phyloP scores from a whole-genome alignment of 2,329 filamentous ascomycete species.

The Fusarium miscanthi region DNA sequence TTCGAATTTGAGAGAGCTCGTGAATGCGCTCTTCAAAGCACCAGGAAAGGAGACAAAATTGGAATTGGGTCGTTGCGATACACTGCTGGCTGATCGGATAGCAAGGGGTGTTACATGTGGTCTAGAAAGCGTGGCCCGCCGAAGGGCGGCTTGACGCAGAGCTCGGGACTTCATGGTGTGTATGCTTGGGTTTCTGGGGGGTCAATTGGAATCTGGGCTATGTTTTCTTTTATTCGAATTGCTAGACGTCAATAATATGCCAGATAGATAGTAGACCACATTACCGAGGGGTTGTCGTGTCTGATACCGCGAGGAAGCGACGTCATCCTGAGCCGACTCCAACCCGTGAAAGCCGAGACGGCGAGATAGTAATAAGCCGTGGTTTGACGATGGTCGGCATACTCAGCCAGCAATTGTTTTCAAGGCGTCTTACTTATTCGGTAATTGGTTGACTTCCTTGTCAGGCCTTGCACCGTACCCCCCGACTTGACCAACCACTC shows the following conservation, averaged over 20 bases:
- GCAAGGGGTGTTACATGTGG: constrained; percentile 36
- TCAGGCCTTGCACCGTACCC: neutral
- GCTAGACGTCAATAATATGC: constrained; percentile 10
- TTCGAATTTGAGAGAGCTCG: constrained; percentile 80
- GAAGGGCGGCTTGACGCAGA: constrained; percentile 46
- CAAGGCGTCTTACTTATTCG: neutral
- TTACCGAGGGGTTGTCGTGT: constrained; percentile 41
- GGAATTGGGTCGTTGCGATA: constrained; percentile 67
- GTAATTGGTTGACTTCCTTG: neutral
- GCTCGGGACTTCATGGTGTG: constrained; percentile 50
- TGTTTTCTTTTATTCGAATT: constrained; percentile 19
- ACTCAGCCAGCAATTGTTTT: constrained; percentile 12
- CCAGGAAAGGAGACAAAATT: constrained; percentile 82
- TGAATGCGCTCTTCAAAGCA: constrained; percentile 95
- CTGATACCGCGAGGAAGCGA: constrained; percentile 40
- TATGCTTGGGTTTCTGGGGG: neutral
- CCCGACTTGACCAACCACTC: neutral
- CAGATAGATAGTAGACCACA: constrained; percentile 14
- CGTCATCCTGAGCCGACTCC: constrained; percentile 49
- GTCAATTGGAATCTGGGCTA: constrained; percentile 3
- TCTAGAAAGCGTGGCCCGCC: constrained; percentile 42
- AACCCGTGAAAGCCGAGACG: constrained; percentile 46
- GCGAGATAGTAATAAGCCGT: constrained; percentile 44
- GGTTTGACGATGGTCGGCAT: constrained; percentile 42
- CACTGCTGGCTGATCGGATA: constrained; percentile 57